Base-by-base conservation (phyloP, 805 yeast genomes). In the Candida golubevii region DNA sequence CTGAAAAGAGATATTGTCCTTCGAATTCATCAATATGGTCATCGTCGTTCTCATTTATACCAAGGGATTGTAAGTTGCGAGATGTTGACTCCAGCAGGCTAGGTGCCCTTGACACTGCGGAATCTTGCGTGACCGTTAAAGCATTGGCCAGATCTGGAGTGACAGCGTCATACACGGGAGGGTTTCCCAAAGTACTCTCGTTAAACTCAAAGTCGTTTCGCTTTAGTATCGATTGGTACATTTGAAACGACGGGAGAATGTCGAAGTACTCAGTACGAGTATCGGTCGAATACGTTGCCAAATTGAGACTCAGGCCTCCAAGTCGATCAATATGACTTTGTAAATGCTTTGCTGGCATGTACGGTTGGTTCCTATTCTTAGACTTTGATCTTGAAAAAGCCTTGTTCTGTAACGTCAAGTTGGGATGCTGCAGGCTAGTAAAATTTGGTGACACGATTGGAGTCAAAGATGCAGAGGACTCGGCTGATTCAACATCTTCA, bases 211-310 rank as follows among this genome's bases (percentile, higher is more conserved):
- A 51, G 42, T 66, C 70, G 57, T 74, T 56, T 58, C 79, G 42
- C 56, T 70, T 49, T 63, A 74, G 51, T 55, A 74, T 62, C 53
- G 75, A 73, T 52, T 78, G 80, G 54, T 79, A 81, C 82, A 83
- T 78, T 49, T 82, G 85, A 55, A 82, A 83, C 0, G 87, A 80
- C 0, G 88, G 89, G 31, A 83, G 59, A 2, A 82, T 75, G 52
- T 82, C 87, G 40, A 79, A 71, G 45, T 67, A 52, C 39, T 53
- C 58, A 9, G 54, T 54, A 13, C 49, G 49, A 9, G 54, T 38
- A 18, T 50, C 54, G 8, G 56, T 46, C 10, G 51, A 41, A 14
- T 29, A 30, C 8, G 51, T 32, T 6, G 53, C 35, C 35, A 51
- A 42, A 18, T 39, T 36, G n/a, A 33, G 18, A n/a, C 39, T 35